phyloP scores from a whole-genome alignment of 2,329 filamentous ascomycete genomes.

The Rhinocladiella mackenziei region DNA sequence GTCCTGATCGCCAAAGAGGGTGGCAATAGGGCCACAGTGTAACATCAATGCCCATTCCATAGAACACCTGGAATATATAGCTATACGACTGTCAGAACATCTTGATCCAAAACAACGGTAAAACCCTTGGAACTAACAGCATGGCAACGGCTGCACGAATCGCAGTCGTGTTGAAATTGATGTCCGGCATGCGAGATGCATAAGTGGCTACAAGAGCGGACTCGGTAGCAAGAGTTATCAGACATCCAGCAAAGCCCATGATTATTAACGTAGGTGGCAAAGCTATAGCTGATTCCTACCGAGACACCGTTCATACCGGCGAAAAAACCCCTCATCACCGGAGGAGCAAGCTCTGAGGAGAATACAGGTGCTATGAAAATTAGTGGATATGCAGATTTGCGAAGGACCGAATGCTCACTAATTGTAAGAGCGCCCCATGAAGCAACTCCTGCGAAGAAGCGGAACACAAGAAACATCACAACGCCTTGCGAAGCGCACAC shows the following conservation, averaged over 20 bases:
- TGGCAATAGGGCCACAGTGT: slow-evolving; percentile 16
- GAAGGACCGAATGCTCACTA: not conserved
- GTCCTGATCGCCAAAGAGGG: slow-evolving; percentile 28
- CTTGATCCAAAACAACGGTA: slow-evolving; percentile 1
- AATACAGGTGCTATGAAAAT: not conserved
- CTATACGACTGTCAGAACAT: slow-evolving; percentile 18
- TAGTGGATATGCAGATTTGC: not conserved
- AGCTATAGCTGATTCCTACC: slow-evolving; percentile 4
- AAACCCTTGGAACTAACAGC: slow-evolving; percentile 26
- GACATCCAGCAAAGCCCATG: slow-evolving; percentile 24
- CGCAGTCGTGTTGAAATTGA: slow-evolving; percentile 29
- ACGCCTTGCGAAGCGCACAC: not conserved
- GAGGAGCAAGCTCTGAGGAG: slow-evolving; percentile 4
- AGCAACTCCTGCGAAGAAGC: slow-evolving; percentile 18
- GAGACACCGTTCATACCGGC: slow-evolving; percentile 4
- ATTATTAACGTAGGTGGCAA: slow-evolving; percentile 19
- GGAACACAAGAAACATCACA: slow-evolving; percentile 33
- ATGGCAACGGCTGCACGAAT: slow-evolving; percentile 39
- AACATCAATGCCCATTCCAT: slow-evolving; percentile 13
- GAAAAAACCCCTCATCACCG: slow-evolving; percentile 6
- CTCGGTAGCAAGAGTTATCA: slow-evolving; percentile 11
- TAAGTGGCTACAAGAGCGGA: slow-evolving; percentile 23
- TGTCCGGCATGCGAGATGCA: slow-evolving; percentile 3
- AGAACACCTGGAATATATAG: slow-evolving; percentile 9
- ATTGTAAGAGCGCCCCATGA: slow-evolving; percentile 1